Conservation (phyloP, 2,329 filamentous ascomycete genomes). For the Microdochium bolleyi region DNA sequence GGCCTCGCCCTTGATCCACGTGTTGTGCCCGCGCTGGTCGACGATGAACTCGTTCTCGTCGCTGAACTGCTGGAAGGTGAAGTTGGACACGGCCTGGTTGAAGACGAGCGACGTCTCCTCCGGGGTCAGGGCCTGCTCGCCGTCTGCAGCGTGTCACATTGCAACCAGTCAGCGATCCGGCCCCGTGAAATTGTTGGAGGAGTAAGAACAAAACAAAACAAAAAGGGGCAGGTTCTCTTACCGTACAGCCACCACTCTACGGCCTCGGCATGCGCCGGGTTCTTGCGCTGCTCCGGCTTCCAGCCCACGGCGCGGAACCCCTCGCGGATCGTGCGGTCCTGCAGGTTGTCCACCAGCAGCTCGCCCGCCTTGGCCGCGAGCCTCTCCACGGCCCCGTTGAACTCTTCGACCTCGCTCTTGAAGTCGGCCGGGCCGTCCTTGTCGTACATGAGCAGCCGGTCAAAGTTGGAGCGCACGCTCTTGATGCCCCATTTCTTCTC, state of each 20-base stretch:
- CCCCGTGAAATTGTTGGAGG: no score
- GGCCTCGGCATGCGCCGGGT: slow-evolving; percentile 12
- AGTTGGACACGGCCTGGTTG: slow-evolving; percentile 47
- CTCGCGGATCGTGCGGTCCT: slow-evolving; percentile 52
- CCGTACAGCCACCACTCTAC: slow-evolving; percentile 48
- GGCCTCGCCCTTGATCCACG: slow-evolving; percentile 49
- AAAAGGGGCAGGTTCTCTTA: no score
- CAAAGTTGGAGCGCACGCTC: slow-evolving; percentile 51
- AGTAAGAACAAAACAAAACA: no score
- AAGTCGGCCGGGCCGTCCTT: slow-evolving; percentile 47
- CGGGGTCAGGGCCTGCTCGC: slow-evolving; percentile 37
- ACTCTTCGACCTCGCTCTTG: slow-evolving; percentile 34
- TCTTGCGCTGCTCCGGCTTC: slow-evolving; percentile 32
- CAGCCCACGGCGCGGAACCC: slow-evolving; percentile 54
- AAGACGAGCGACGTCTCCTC: slow-evolving; percentile 49
- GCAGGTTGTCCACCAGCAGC: slow-evolving; percentile 49
- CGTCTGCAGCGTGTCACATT: slow-evolving; percentile 51
- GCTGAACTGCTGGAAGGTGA: slow-evolving; percentile 55
- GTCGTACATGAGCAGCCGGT: slow-evolving; percentile 51
- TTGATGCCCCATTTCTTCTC: slow-evolving; percentile 49
- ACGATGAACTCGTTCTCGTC: slow-evolving; percentile 53
- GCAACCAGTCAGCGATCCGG: slow-evolving; percentile 1
- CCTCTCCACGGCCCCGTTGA: slow-evolving; percentile 36
- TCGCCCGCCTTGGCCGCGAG: slow-evolving; percentile 43
- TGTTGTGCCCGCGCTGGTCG: slow-evolving; percentile 54